Base-by-base conservation (phyloP, 257 asterid genomes). In the Solanum bulbocastanum region DNA sequence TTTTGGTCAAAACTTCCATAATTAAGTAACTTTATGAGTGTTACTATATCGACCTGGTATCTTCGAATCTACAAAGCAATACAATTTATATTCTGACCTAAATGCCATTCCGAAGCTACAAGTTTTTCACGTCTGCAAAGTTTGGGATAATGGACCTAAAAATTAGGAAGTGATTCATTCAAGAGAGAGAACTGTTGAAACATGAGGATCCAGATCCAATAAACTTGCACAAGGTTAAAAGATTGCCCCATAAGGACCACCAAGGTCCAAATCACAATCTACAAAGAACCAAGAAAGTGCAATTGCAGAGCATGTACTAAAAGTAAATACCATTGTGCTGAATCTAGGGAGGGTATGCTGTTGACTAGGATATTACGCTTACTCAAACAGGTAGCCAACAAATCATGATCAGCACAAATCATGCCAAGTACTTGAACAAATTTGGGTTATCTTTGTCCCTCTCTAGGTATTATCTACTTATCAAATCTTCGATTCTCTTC, bases 401-500 rank as follows among this genome's bases (percentile, higher is more conserved):
- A 75, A 75, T 37, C 56, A 75, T 33, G 35, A 33, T 33, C 83
- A 75, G 56, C 39, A 75, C 39, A 36, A 6, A 36, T 5, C 39
- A 36, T 6, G 39, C 39, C 35, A 33, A 33, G 35, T 33, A 33
- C 35, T 33, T 33, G 35, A 33, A 33, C 4, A 33, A 33, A 33
- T 33, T 33, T 33, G 35, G 35, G 35, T 33, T 33, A 8, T 96
- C 98, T 89, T 93, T 96, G 96, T 97, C 99, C 85, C 99, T 92
- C 84, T 96, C 99, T 58, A 97, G 90, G 91, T 96, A 96, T 81
- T 97, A 98, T 69, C 99, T 93, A 69, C 98, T 94, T 86, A 96
- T 97, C 92, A 97, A 86, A 89, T 97, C 99, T 92, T 97, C 99
- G 14, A 97, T 94, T 90, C 99, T 94, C 93, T 97, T 97, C 92